These are phyloP conservation scores for Tylopilus felleus DNA, from an alignment of 768 basidiomycete species.

Conservation along the genomic window DNA sequence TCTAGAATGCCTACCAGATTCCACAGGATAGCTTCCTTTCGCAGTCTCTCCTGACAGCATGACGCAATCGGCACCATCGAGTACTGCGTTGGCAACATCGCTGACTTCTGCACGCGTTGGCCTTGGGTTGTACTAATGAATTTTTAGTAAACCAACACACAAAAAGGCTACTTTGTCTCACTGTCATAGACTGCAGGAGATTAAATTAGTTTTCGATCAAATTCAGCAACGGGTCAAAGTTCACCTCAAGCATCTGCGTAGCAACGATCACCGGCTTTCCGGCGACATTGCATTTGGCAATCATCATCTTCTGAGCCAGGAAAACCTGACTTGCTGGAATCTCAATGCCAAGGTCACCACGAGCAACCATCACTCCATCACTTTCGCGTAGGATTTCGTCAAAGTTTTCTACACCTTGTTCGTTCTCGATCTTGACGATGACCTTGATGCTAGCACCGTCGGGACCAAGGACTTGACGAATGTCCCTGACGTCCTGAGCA, in stretches of 20 bases:
- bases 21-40: conserved; percentile 93
- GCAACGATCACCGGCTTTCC: conserved; percentile 99
- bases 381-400: conserved; percentile 94
- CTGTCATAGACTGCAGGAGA: conserved; percentile 83
- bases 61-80: conserved; percentile 98
- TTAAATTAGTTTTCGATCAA: conserved; percentile 9
- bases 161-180: conserved; percentile 32
- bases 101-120: conserved; percentile 99
- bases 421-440: conserved; percentile 99
- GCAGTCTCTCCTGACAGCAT: conserved; percentile 99
- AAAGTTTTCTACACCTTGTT: conserved; percentile 98
- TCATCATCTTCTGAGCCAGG: conserved; percentile 99
- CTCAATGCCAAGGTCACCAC: conserved; percentile 98
- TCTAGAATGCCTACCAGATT: conserved; percentile 64
- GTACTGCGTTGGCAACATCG: conserved; percentile 98
- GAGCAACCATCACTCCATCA: conserved; percentile 99
- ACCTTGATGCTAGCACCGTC: conserved; percentile 97
- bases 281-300: conserved; percentile 95
- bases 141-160: conserved; percentile 4
- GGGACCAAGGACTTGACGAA: conserved; percentile 89
- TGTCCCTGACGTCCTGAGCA: conserved; percentile 90
- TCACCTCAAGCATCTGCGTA: conserved; percentile 97
- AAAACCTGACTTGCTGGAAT: conserved; percentile 99
- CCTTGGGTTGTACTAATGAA: conserved; percentile 84
- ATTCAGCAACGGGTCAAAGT: conserved; percentile 12